A percentile compares a stretch with the other conserved stretches of the same genome.
Evolutionary conservation across 2,329 filamentous ascomycete species (phyloP).

Genomic region (Trichophyton rubrum): DNA sequence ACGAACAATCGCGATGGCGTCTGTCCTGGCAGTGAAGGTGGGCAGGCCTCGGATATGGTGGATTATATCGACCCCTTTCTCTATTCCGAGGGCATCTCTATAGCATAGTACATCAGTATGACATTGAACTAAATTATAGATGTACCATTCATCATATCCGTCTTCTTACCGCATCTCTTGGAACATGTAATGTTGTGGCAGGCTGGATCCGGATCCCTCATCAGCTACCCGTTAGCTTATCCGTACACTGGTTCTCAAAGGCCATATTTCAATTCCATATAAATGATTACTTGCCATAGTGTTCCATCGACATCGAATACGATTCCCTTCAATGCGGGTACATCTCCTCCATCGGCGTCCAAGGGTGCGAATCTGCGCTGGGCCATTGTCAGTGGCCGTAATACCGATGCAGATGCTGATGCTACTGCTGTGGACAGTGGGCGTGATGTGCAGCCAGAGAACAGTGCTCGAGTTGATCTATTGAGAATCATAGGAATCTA

Average conservation of each 20-base stretch:
- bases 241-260: background rate
- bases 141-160: background rate
- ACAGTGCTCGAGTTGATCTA: background rate
- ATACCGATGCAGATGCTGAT: background rate
- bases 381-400: slow-evolving; percentile 14
- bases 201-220: slow-evolving; percentile 35
- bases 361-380: slow-evolving; percentile 41
- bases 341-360: slow-evolving; percentile 24
- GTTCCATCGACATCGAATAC: slow-evolving; percentile 96
- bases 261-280: background rate
- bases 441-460: background rate
- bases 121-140: background rate
- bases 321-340: slow-evolving; percentile 43
- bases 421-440: background rate
- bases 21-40: slow-evolving; percentile 42
- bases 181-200: slow-evolving; percentile 96
- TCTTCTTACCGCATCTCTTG: slow-evolving; percentile 57
- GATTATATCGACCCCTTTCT: slow-evolving; percentile 67
- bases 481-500: background rate
- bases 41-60: slow-evolving; percentile 72
- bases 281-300: slow-evolving; percentile 52
- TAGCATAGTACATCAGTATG: background rate
- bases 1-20: slow-evolving; percentile 61
- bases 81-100: slow-evolving; percentile 54
- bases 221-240: background rate